Evolutionary conservation across 2,329 filamentous ascomycete species (phyloP).

Genomic region (Paracamarosporium sp.): DNA sequence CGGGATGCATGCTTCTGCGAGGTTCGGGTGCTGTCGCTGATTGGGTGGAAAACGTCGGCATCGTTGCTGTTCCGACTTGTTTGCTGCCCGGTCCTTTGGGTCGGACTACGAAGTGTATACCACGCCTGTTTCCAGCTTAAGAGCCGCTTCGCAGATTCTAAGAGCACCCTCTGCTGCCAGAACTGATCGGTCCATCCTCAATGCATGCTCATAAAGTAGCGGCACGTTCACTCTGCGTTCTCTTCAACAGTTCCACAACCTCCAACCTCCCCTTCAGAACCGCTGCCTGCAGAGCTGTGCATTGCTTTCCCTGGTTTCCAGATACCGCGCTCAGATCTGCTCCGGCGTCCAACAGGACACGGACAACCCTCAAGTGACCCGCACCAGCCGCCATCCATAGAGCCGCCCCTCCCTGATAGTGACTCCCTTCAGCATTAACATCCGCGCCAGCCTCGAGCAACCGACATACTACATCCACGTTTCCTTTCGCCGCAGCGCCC

Average conservation of each 20-base stretch:
- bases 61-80: too few species aligned
- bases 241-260: not conserved
- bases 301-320: not conserved
- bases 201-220: not conserved
- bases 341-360: slow-evolving; percentile 32
- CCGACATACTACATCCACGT: not conserved
- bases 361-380: slow-evolving; percentile 35
- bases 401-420: slow-evolving; percentile 26
- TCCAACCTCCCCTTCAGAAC: not conserved
- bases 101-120: too few species aligned
- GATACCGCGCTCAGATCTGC: slow-evolving; percentile 8
- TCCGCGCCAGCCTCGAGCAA: slow-evolving; percentile 7
- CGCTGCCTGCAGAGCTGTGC: not conserved
- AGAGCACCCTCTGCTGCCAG: too few species aligned
- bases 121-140: too few species aligned
- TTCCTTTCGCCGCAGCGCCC: slow-evolving; percentile 1
- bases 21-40: too few species aligned
- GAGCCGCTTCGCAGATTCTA: too few species aligned
- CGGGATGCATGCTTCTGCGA: too few species aligned
- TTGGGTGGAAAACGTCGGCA: too few species aligned
- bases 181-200: too few species aligned
- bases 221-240: not conserved
- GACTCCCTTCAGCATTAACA: slow-evolving; percentile 8
- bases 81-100: too few species aligned
- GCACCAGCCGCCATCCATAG: slow-evolving; percentile 35